Base-by-base conservation (phyloP, 176 grass and related monocot genomes). In the Elaeis guineensis region DNA sequence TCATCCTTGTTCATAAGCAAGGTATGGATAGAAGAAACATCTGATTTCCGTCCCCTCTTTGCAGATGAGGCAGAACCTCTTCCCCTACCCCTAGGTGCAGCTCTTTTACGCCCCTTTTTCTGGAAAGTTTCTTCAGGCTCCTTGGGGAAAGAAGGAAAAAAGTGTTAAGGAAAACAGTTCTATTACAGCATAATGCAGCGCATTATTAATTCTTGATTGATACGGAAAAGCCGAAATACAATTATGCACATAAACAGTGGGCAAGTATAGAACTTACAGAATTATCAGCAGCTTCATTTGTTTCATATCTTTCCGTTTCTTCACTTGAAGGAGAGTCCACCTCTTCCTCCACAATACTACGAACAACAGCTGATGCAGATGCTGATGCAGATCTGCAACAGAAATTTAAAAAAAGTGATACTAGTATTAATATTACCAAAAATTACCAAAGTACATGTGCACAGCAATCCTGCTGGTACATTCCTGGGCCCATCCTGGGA, bases 21-120 rank as follows among this genome's bases (percentile, higher is more conserved):
- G 50, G 30, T 75, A 22, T 63, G 57, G 67, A 81, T 79, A 0
- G 70, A 84, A 69, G 50, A 65, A 58, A 83, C 49, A 71, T 90
- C 86, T 50, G 80, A 72, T 74, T 82, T 90, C 29, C 83, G 83
- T 9, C 92, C 87, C 72, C 80, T 85, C 25, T 75, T 66, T 52
- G 70, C 19, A 8, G 59, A 55, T 23, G 59, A 73, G 17, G 78
- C 44, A 44, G 66, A 62, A 26, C 25, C 64, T 53, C 72, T 75
- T 11, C 67, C 77, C 48, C 72, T 76, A 2, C n/a, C 72, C 11
- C 18, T 52, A 56, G 74, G 72, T 15, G 70, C 79, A 62, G 56
- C 57, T 58, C 91, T 79, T 77, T 95, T 95, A 49, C 25, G 69
- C 17, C 83, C 69, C 55, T 72, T 75, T 2, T 28, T 49, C 61